Base-by-base conservation (phyloP, 495 filamentous ascomycete genomes). In the Filosporella fistucella region DNA sequence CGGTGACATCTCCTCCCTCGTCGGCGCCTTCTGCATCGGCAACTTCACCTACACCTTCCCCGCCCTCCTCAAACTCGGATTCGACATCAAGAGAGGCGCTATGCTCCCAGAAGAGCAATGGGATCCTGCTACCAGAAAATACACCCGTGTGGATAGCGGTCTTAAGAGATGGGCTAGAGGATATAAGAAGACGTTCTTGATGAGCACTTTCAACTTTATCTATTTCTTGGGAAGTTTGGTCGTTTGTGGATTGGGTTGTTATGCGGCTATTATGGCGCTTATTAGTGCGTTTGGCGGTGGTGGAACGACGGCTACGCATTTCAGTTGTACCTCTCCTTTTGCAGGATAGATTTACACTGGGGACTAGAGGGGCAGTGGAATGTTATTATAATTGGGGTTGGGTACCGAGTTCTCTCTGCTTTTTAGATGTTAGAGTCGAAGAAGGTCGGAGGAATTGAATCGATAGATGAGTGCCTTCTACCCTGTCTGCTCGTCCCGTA, bases 51-150 rank as follows among this genome's bases (percentile, higher is more conserved):
- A 53, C 38, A 34, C 50, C 14, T 53, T 53, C 44, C 50, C 50
- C 6, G 41, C 50, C 12, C 24, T 53, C 7, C 50, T 49, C 71
- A 29, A 66, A 68, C 41, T 77, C 18, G 67, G 70, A 13, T 71
- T 64, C 49, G 54, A 64, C 43, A 60, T 71, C 20, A 59, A 73
- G 47, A 61, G 63, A 37, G 63, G 67, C 34, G 57, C 70, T 22
- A 70, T 74, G 24, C 55, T 52, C 4, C 40, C 50, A 1, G 67
- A 61, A 4, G 72, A 75, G 47, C 58, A 57, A 0, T 80, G 77
- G 47, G 66, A 79, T 47, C 68, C 69, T 1, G 47, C 45, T 0
- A 72, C 70, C 2, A 68, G 68, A 25, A 60, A 62, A 29, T 59
- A 62, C 1, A 37, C 37, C 11, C 61, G 67, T 35, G 24, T 42